Percentiles rank a stretch among this genome's conserved stretches.
These are phyloP conservation scores for Somion occarium DNA, from an alignment of 1,284 basidiomycete species.

Conservation along the genomic window DNA sequence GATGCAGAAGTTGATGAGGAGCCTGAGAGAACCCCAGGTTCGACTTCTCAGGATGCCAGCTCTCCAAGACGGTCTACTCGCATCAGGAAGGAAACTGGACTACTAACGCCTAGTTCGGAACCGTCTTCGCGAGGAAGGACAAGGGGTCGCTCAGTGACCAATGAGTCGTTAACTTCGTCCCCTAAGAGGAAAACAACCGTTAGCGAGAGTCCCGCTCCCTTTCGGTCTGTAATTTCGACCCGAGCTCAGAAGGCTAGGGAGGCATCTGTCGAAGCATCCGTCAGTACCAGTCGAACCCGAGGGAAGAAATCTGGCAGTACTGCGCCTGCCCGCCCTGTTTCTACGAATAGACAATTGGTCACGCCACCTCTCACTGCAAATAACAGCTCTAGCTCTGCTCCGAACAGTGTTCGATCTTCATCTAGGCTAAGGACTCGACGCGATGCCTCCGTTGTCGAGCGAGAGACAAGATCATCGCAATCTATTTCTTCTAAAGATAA, in stretches of 20 bases:
- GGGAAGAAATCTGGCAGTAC: conserved; percentile 9
- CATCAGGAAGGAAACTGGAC: conserved; percentile 18
- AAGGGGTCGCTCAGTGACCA: conserved; percentile 8
- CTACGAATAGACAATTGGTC: conserved; percentile 25
- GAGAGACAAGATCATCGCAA: conserved; percentile 17
- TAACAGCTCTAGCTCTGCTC: conserved; percentile 18
- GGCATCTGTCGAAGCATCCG: conserved; percentile 16
- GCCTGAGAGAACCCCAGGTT: conserved; percentile 44
- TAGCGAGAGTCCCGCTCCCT: conserved; percentile 25
- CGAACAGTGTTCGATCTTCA: conserved; percentile 23
- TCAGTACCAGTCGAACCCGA: conserved; percentile 18
- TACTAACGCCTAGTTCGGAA: conserved; percentile 33
- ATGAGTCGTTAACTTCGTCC: conserved; percentile 14
- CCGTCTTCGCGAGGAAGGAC: conserved; percentile 9
- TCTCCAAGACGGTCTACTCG: conserved; percentile 7
- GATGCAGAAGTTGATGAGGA: conserved; percentile 37
- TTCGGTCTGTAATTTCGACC: conserved; percentile 54
- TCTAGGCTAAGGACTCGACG: conserved; percentile 21
- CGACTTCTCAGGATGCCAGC: conserved; percentile 21
- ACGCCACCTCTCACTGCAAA: conserved; percentile 33
- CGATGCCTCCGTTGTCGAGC: conserved; percentile 10
- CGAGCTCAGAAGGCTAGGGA: conserved; percentile 48
- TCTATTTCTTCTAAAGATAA: conserved; percentile 26
- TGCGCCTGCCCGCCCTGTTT: conserved; percentile 18
- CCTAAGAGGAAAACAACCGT: conserved; percentile 19